Evolutionary conservation across 495 filamentous ascomycete genomes (phyloP), one percentile per base, ranked within the genome.

Genomic region (Aspergillus incahuasiensis): DNA sequence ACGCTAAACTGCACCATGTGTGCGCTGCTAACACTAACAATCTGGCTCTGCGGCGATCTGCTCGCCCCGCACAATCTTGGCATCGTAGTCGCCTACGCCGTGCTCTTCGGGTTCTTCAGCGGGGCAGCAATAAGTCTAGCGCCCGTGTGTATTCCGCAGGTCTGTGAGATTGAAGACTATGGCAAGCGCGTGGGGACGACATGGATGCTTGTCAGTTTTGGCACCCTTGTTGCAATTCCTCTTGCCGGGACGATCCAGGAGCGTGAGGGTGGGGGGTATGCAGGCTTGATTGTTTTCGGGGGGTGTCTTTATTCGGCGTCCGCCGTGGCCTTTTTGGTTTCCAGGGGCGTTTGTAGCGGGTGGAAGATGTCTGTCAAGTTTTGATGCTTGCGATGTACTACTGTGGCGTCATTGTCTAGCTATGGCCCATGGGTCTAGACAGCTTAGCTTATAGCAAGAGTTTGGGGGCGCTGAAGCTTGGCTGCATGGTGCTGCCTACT

Each of bases 171-270:
- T 12, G 73, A 83, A 52, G 64, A 85, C 25, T 86, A 82, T 56
- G 85, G 85, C 2, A 76, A 82, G 59, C 80, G 81, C 47, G 86
- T 82, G 59, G 85, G 82, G 2, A 86, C 82, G 0, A 78, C 75
- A 20, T 87, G 84, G 55, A 80, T 77, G 1, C 61, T 87, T 6
- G 81, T 81, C 5, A 81, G 78, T 24, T 53, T 86, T 45, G 82
- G 82, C 4, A 79, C 73, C 2, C 71, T 96, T 28, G 89, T 83
- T 6, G 88, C 87, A 6, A 81, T 94, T 22, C 91, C 91, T 0
- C 91, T 95, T 57, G 91, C 85, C 0, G 91, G 91, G 0, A 61
- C 67, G 18, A 69, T 71, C 13, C 63, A 66, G 48, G 48, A 65
- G 32, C 40, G 43, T 8, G 43, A 67, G 41, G 47, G 45, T 21